Evolutionary conservation across 2,329 filamentous ascomycete species (phyloP).

Genomic region (Exophiala alcalophila): DNA sequence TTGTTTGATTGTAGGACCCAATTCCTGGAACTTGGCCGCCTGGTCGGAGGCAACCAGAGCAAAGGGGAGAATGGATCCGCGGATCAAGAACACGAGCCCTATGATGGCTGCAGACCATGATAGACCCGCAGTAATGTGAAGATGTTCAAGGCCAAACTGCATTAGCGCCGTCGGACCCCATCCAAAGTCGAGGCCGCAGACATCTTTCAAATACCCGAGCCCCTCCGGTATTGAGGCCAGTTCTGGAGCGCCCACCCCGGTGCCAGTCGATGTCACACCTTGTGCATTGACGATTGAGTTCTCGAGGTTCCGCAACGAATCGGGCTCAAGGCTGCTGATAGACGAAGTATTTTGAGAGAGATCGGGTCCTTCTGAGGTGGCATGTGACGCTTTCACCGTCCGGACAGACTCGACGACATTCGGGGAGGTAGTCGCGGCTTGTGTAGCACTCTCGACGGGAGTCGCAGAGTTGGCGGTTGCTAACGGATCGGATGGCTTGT

Average conservation of each 20-base stretch:
- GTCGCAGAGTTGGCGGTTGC: neutral
- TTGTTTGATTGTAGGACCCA: constrained; percentile 58
- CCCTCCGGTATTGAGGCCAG: constrained; percentile 64
- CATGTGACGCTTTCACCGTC: constrained; percentile 27
- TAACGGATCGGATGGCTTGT: constrained; percentile 7
- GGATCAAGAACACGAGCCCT: constrained; percentile 62
- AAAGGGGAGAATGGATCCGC: constrained; percentile 66
- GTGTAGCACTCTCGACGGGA: neutral
- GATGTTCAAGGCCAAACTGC: constrained; percentile 74
- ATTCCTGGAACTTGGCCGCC: constrained; percentile 58
- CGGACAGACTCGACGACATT: constrained; percentile 10
- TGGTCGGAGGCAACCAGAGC: constrained; percentile 59
- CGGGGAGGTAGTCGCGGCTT: constrained; percentile 1
- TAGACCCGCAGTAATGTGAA: constrained; percentile 71
- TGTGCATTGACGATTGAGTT: constrained; percentile 20
- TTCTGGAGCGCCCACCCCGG: constrained; percentile 26
- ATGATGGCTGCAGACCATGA: constrained; percentile 82
- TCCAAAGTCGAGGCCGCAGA: constrained; percentile 80
- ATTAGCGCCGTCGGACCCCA: constrained; percentile 72
- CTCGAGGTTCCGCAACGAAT: constrained; percentile 22
- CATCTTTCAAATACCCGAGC: constrained; percentile 75
- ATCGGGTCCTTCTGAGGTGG: constrained; percentile 24
- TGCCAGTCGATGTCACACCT: constrained; percentile 4
- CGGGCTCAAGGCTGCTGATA: constrained; percentile 12
- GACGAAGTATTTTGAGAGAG: constrained; percentile 10